phyloP scores from a whole-genome alignment of 352 stramenopile genomes.

The Pythium pectinolyticum region DNA sequence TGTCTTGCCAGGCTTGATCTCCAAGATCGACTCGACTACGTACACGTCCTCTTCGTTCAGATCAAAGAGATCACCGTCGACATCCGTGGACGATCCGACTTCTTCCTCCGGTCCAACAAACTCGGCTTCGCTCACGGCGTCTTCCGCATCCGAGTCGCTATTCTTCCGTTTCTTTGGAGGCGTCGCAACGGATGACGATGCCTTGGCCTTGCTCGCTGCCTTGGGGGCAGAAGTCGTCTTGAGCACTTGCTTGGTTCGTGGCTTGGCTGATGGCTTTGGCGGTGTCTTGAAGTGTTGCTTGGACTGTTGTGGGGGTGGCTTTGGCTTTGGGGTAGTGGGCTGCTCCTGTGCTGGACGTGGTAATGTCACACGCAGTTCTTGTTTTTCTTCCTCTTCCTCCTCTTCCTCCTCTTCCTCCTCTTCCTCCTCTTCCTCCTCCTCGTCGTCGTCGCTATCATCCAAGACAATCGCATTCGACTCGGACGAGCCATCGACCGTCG shows the following conservation, averaged over 20 bases:
- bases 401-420: constrained; percentile 25
- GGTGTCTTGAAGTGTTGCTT: background rate
- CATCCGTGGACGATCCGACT: constrained; percentile 58
- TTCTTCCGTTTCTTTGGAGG: background rate
- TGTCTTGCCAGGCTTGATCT: constrained; percentile 56
- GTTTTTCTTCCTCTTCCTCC: constrained; percentile 25
- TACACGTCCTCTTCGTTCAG: constrained; percentile 77
- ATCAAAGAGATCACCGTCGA: constrained; percentile 65
- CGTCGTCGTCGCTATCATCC: constrained; percentile 46
- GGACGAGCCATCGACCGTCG: constrained; percentile 31
- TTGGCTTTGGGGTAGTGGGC: background rate
- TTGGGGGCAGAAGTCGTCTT: background rate
- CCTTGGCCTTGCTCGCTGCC: background rate
- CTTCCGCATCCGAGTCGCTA: background rate
- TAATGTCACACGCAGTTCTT: constrained; percentile 14
- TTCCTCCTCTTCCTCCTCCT: background rate
- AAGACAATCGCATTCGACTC: constrained; percentile 51
- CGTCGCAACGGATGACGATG: no score
- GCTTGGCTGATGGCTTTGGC: constrained; percentile 1
- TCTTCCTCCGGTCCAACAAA: constrained; percentile 15
- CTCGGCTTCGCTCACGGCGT: constrained; percentile 14
- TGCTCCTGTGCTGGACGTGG: background rate
- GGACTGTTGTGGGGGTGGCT: background rate
- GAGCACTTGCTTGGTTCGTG: background rate
- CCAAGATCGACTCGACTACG: constrained; percentile 71